Evolutionary conservation across 2,329 filamentous ascomycete genomes (phyloP), one percentile per base, ranked within the genome.

Genomic region (Sarocladium oryzae): DNA sequence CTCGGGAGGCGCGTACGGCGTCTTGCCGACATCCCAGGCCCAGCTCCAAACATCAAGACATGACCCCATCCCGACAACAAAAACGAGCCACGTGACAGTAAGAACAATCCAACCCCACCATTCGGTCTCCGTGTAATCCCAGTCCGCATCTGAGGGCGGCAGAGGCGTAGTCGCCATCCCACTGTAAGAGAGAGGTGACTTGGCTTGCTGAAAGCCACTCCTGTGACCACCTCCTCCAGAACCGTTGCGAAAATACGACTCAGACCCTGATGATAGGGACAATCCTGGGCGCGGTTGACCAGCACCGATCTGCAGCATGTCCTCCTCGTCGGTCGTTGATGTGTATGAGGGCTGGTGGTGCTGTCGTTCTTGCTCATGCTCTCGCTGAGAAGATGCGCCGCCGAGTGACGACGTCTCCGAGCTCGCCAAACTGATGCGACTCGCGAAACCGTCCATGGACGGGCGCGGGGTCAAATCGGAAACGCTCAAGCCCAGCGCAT

Each of bases 101-200:
- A 99, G 74, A 45, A 99, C 86, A 7, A 96, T 85, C 89, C 92
- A 99, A 1, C 93, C 93, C 92, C 93, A 99, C 84, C 89, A 95
- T 61, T 93, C 91, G 1, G 93, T 99, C 71, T 96, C 91, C 37
- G 85, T 82, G 63, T 97, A 96, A 69, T 96, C 89, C 85, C 89
- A 93, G 54, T 85, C 83, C 10, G 69, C 66, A 53, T 74, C 84
- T 59, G 69, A 65, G 13, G 67, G 61, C 9, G 72, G 68, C 7
- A 78, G 60, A 15, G 77, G 69, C 40, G 73, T 74, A 2, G 73
- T 69, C 2, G 78, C 69, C 3, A 81, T 64, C 1, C 77, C 76
- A 10, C 71, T 74, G 13, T 82, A 73, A 0, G 80, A 82, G 4
- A 85, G 62, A 0, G 82, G 82, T 1, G 82, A 84, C 56, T 82